Percentiles rank a stretch among this genome's conserved stretches.
Conservation (phyloP, 345 rosid species). For the Turnera subulata region DNA sequence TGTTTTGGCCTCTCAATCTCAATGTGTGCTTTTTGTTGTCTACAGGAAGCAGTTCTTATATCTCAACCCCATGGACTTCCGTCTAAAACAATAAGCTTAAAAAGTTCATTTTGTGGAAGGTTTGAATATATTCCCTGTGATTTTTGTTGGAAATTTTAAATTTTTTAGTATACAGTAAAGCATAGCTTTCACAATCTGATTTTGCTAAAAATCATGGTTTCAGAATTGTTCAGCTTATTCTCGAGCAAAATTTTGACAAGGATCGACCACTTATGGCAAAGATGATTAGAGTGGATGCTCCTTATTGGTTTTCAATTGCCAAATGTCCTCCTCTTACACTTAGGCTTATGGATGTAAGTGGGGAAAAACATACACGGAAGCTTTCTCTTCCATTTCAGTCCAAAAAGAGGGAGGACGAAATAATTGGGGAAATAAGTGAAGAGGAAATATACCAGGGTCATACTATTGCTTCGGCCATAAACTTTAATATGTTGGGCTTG, state of each 20-base stretch:
- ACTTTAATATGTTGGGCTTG: constrained; percentile 64
- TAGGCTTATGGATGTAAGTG: constrained; percentile 50
- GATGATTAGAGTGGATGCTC: constrained; percentile 75
- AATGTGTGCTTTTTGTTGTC: constrained; percentile 15
- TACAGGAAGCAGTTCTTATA: constrained; percentile 83
- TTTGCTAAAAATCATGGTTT: constrained; percentile 17
- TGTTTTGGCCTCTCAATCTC: constrained; percentile 1
- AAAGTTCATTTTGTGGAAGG: constrained; percentile 93
- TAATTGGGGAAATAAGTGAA: constrained; percentile 59
- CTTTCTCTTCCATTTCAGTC: constrained; percentile 51
- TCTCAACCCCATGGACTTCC: constrained; percentile 76
- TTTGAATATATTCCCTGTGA: constrained; percentile 21
- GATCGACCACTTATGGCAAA: constrained; percentile 51
- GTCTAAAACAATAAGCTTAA: constrained; percentile 67
- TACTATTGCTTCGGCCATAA: constrained; percentile 89
- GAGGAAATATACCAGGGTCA: constrained; percentile 79
- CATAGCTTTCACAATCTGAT: constrained; percentile 22
- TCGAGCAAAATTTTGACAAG: constrained; percentile 78
- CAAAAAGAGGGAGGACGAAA: constrained; percentile 36
- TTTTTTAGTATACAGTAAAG: constrained; percentile 7
- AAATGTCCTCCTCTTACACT: constrained; percentile 82
- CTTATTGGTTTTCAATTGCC: constrained; percentile 81
- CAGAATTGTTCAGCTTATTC: constrained; percentile 80
- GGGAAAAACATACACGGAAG: constrained; percentile 46
- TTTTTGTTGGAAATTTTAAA: constrained; percentile 3